Conservation (phyloP, 2,329 filamentous ascomycete genomes). For the Cladosporium sp. region DNA sequence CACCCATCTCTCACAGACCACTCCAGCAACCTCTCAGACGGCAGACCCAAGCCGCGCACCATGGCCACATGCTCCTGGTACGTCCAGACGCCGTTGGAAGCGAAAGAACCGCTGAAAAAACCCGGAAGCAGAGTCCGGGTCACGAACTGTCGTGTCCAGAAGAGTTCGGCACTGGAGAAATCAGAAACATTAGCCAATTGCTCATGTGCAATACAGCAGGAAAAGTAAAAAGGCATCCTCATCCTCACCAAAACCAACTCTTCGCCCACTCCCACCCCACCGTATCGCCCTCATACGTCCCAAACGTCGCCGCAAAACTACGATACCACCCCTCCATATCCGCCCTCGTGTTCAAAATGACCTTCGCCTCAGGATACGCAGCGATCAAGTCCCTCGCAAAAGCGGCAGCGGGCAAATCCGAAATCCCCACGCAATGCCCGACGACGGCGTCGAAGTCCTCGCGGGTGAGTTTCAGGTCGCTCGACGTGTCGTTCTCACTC, state of each 20-base stretch:
- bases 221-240: not conserved
- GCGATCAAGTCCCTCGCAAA: constrained; percentile 34
- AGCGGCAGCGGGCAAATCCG: constrained; percentile 19
- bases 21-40: constrained; percentile 27
- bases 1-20: constrained; percentile 26
- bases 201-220: not conserved
- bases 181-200: not conserved
- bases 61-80: constrained; percentile 15
- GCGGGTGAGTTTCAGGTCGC: not conserved
- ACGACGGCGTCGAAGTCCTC: constrained; percentile 5
- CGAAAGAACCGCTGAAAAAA: constrained; percentile 3
- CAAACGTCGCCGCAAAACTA: not conserved
- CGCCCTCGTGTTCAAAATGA: constrained; percentile 39
- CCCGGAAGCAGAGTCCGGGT: not conserved
- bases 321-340: constrained; percentile 1
- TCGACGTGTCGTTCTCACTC: not conserved
- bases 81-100: not conserved
- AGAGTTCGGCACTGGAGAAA: constrained; percentile 1
- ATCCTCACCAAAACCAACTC: constrained; percentile 8
- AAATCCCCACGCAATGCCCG: not conserved
- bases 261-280: constrained; percentile 4
- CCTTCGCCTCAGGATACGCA: constrained; percentile 65
- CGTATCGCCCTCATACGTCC: not conserved
- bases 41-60: constrained; percentile 16
- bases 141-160: constrained; percentile 1